Conservation (phyloP, 139 green algal genomes). For the Closterium sp. region DNA sequence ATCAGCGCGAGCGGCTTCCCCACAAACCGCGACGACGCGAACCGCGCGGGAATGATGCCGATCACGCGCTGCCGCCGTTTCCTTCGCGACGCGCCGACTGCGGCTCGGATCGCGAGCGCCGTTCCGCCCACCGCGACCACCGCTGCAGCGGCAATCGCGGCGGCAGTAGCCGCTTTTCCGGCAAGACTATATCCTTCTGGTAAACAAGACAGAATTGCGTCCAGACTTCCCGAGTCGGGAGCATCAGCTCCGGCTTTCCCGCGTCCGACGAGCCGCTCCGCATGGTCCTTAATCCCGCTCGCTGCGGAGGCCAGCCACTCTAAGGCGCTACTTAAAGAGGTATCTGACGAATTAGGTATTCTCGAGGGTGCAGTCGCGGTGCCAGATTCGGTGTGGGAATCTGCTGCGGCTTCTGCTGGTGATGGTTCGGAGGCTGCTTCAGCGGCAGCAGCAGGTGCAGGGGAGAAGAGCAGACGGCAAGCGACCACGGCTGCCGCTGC, state of each 20-base stretch:
- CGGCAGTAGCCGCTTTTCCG: neutral
- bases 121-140: neutral
- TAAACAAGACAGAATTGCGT: neutral
- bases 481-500: neutral
- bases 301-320: neutral
- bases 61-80: constrained; percentile 36
- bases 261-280: neutral
- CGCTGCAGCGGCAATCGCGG: neutral
- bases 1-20: constrained; percentile 71
- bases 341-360: neutral
- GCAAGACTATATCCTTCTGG: neutral
- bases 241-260: neutral
- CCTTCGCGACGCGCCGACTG: neutral
- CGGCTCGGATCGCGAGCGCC: neutral
- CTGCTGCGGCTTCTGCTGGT: neutral
- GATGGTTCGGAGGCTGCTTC: too few relatives aligned
- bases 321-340: neutral
- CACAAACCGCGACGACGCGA: constrained; percentile 64
- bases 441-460: neutral
- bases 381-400: neutral
- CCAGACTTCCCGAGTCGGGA: neutral
- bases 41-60: constrained; percentile 69
- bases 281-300: neutral
- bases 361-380: neutral
- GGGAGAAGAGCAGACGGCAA: neutral